A percentile compares a stretch with the other conserved stretches of the same genome.
Conservation (phyloP, 805 yeast species). For the Middelhovenomyces tepae region DNA sequence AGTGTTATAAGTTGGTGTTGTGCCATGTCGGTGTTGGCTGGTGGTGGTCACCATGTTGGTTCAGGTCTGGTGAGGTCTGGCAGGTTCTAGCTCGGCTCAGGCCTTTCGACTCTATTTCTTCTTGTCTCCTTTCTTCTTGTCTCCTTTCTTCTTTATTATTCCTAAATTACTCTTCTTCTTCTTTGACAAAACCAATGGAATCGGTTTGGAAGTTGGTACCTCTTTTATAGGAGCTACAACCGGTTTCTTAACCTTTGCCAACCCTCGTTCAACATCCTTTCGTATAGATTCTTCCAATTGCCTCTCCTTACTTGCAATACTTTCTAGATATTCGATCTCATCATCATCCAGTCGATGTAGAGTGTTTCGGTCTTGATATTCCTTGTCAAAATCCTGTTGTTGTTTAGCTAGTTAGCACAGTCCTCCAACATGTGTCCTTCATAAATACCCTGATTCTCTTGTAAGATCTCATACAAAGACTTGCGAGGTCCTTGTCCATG, state of each 20-base stretch:
- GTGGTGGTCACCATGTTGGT: no score
- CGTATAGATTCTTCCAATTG: background rate
- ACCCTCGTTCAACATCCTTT: background rate
- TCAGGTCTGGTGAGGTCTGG: no score
- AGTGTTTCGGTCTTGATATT: conserved; percentile 1
- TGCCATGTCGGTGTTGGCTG: no score
- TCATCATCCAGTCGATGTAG: conserved; percentile 3
- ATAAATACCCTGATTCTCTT: conserved; percentile 3
- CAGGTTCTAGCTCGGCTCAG: no score
- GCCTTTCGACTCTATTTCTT: no score
- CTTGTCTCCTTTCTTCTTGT: no score
- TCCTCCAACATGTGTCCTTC: background rate
- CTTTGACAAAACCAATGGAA: no score
- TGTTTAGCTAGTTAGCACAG: background rate
- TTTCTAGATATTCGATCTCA: conserved; percentile 2
- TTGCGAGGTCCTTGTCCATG: conserved; percentile 1
- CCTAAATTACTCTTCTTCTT: no score
- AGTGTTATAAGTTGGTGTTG: no score
- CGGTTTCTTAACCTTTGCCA: background rate
- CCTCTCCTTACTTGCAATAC: background rate
- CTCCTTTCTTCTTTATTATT: no score
- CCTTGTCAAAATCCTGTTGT: conserved; percentile 2
- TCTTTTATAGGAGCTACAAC: no score
- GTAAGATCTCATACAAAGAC: conserved; percentile 1
- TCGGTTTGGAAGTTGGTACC: no score